These are phyloP conservation scores for Aureobasidium sp. DNA, from an alignment of 2,329 filamentous ascomycete genomes.

Conservation along the genomic window DNA sequence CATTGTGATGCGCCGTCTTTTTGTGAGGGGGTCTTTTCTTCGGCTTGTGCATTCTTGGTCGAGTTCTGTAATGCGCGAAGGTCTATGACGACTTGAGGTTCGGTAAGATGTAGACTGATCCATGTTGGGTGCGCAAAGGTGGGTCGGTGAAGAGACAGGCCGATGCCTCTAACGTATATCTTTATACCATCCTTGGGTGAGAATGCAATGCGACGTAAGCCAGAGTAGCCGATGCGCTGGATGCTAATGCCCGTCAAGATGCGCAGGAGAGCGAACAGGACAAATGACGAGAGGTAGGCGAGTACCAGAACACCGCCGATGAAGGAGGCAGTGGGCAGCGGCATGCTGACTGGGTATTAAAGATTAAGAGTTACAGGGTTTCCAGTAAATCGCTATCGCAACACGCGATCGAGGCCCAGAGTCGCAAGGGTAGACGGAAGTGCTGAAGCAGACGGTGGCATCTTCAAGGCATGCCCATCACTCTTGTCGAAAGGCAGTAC, in stretches of 20 bases:
- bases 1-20: constrained; percentile 45
- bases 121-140: constrained; percentile 97
- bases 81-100: constrained; percentile 77
- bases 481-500: background rate
- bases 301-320: constrained; percentile 78
- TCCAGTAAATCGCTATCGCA: background rate
- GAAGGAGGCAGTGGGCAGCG: constrained; percentile 51
- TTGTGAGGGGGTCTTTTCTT: constrained; percentile 15
- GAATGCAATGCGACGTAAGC: constrained; percentile 82
- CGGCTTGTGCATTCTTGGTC: constrained; percentile 9
- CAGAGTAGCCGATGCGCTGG: constrained; percentile 88
- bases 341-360: constrained; percentile 25
- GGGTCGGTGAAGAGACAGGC: constrained; percentile 80
- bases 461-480: background rate
- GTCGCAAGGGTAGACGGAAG: background rate
- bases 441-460: background rate
- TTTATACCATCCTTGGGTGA: constrained; percentile 80
- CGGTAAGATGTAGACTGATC: constrained; percentile 81
- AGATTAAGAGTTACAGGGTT: background rate
- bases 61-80: constrained; percentile 50
- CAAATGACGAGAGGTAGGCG: constrained; percentile 82
- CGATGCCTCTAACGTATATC: constrained; percentile 81
- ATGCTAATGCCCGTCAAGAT: constrained; percentile 92
- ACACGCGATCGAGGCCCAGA: background rate
- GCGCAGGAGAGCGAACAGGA: constrained; percentile 85